Evolutionary conservation across 2,329 filamentous ascomycete species (phyloP).

Genomic region (Paraconiothyrium sp.): DNA sequence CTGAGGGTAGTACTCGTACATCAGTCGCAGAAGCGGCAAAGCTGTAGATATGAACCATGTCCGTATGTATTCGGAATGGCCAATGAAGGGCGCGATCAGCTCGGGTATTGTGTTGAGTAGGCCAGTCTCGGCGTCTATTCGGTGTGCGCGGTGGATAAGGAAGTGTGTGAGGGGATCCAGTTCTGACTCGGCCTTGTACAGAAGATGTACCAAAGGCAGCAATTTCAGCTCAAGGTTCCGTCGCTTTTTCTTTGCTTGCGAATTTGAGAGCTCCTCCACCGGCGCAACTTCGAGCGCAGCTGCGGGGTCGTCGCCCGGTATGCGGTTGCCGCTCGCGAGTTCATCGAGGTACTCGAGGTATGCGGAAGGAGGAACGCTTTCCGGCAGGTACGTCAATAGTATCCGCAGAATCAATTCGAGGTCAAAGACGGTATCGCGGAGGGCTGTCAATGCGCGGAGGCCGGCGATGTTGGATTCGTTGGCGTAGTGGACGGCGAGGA

Average conservation of each 20-base stretch:
- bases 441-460: slow-evolving; percentile 68
- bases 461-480: slow-evolving; percentile 71
- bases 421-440: slow-evolving; percentile 66
- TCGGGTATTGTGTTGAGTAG: slow-evolving; percentile 72
- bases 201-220: slow-evolving; percentile 63
- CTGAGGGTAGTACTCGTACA: slow-evolving; percentile 74
- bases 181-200: slow-evolving; percentile 59
- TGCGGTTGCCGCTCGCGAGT: slow-evolving; percentile 61
- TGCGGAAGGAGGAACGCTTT: slow-evolving; percentile 69
- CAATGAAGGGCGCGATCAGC: slow-evolving; percentile 75
- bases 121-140: slow-evolving; percentile 77
- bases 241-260: slow-evolving; percentile 70
- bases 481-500: slow-evolving; percentile 77
- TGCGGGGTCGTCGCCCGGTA: slow-evolving; percentile 48
- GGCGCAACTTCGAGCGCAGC: slow-evolving; percentile 62
- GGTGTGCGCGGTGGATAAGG: slow-evolving; percentile 72
- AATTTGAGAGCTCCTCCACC: slow-evolving; percentile 68
- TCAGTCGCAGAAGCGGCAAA: slow-evolving; percentile 73
- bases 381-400: slow-evolving; percentile 79
- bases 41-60: slow-evolving; percentile 75
- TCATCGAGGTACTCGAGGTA: slow-evolving; percentile 71
- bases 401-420: slow-evolving; percentile 75
- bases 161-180: slow-evolving; percentile 70
- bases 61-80: slow-evolving; percentile 67
- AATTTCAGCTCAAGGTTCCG: slow-evolving; percentile 66